Percentiles rank a stretch among this genome's conserved stretches.
These are phyloP conservation scores for Aulographum hederae DNA, from an alignment of 2,329 filamentous ascomycete genomes.

Conservation along the genomic window DNA sequence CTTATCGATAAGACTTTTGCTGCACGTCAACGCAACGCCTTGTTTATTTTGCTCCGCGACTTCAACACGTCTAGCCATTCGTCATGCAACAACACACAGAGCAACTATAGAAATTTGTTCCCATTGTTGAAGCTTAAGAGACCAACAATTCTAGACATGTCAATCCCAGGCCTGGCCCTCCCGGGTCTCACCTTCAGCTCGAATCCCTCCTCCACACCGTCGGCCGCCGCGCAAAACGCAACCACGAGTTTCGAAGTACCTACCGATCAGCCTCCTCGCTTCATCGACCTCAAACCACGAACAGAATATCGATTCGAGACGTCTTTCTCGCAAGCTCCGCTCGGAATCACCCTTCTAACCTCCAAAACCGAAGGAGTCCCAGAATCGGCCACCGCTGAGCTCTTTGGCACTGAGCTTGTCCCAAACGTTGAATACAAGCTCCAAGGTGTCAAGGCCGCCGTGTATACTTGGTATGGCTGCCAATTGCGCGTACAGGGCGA, in stretches of 20 bases:
- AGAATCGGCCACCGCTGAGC: slow-evolving; percentile 56
- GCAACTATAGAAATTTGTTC: too few species aligned
- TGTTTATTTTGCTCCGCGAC: too few species aligned
- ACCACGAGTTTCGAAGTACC: slow-evolving; percentile 9
- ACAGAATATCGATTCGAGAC: slow-evolving; percentile 27
- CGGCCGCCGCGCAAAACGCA: slow-evolving; percentile 10
- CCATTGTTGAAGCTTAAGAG: too few species aligned
- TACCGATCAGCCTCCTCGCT: slow-evolving; percentile 12
- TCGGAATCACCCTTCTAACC: slow-evolving; percentile 42
- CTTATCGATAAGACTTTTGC: too few species aligned
- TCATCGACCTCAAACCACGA: slow-evolving; percentile 23
- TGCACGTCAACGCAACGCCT: too few species aligned
- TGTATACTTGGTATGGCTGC: slow-evolving; percentile 87
- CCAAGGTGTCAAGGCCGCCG: slow-evolving; percentile 63
- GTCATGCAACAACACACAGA: too few species aligned
- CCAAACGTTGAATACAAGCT: slow-evolving; percentile 65
- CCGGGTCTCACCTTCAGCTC: slow-evolving; percentile 14
- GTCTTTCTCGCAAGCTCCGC: slow-evolving; percentile 12
- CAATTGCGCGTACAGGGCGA: slow-evolving; percentile 61
- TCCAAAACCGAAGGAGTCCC: too few species aligned
- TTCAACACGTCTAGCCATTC: too few species aligned
- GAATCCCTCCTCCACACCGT: slow-evolving; percentile 14
- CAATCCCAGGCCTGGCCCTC: slow-evolving; percentile 26
- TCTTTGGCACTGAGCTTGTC: slow-evolving; percentile 89
- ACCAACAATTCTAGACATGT: too few species aligned